Evolutionary conservation across 75 land plant genomes (phyloP).

Genomic region (Cupressus sempervirens): DNA sequence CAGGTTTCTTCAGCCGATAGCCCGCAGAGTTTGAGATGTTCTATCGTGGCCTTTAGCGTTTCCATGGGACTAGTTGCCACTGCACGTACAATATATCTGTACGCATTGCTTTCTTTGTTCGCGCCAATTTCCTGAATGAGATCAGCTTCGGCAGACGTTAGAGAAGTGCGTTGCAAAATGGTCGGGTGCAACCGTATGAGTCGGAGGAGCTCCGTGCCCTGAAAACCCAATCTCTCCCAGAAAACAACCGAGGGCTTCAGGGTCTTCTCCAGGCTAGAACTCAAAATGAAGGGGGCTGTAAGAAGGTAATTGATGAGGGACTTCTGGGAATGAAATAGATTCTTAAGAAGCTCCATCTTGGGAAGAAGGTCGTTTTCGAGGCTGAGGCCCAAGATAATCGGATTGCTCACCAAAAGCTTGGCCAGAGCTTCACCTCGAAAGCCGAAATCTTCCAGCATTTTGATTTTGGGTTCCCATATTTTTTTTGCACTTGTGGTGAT

Average conservation of each 20-base stretch:
- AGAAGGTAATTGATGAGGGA: too few relatives aligned
- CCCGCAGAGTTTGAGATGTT: too few relatives aligned
- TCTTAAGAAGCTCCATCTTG: neutral
- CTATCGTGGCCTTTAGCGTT: too few relatives aligned
- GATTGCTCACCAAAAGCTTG: too few relatives aligned
- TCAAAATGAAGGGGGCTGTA: too few relatives aligned
- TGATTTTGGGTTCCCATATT: too few relatives aligned
- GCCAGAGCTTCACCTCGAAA: too few relatives aligned
- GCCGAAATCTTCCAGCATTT: too few relatives aligned
- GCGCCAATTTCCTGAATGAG: constrained; percentile 20
- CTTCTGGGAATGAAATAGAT: too few relatives aligned
- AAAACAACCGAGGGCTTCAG: too few relatives aligned
- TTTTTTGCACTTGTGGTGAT: too few relatives aligned
- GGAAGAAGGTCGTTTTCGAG: neutral
- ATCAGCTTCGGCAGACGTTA: constrained; percentile 23
- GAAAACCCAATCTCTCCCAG: neutral
- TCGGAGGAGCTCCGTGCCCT: constrained; percentile 6
- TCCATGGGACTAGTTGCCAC: constrained; percentile 17
- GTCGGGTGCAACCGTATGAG: constrained; percentile 24
- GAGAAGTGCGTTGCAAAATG: constrained; percentile 14
- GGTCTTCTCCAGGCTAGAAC: too few relatives aligned
- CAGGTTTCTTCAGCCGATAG: neutral
- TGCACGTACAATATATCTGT: constrained; percentile 24
- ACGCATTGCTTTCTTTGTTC: constrained; percentile 17
- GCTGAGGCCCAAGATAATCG: neutral